Evolutionary conservation across 75 land plant species (phyloP), one percentile per base, ranked within the genome.

Genomic region (Isoetes taiwanensis): DNA sequence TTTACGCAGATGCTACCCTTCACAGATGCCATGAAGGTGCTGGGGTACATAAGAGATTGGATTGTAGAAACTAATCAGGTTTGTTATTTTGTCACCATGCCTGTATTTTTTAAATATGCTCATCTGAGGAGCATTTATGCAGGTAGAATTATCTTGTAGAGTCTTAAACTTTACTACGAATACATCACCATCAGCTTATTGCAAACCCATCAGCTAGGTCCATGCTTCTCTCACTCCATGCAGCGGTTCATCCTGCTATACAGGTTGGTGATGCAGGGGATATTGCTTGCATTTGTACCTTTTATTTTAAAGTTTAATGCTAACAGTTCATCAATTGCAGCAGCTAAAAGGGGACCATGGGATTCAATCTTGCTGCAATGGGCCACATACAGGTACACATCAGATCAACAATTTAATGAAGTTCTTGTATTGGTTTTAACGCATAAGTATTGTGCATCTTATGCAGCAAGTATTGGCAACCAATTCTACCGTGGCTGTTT

Each of bases 361-460:
- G 99, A 30, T 84, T 84, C 78, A 94, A 94, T 72, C 66, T 84
- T 21, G 99, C 99, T 52, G 96, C 96, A 25, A 88, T 94, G 96
- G 81, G 79, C 61, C 95, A 88, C 66, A 66, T 88, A 30, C 93
- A 84, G 99, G 99, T 93, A 34, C 32, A 30, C 26, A 16, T 21
- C 31, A 11, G 5, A 25, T 55, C 16, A 4, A 2, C 39, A 2
- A 16, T 17, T 11, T 58, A 6, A 31, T 30, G n/a, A 20, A 28
- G n/a, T 32, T 61, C 57, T 42, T 19, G n/a, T 19, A 19, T 16
- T 40, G 8, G 37, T 40, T 8, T 42, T 59, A 27, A 40, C 2
- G 19, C 16, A 53, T 20, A 17, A 31, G n/a, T 0, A 38, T 20
- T 8, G 27, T 30, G 12, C 16, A 11, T 27, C 23, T 20, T 16